Evolutionary conservation across 345 rosid species (phyloP).

Genomic region (Populus ilicifolia): DNA sequence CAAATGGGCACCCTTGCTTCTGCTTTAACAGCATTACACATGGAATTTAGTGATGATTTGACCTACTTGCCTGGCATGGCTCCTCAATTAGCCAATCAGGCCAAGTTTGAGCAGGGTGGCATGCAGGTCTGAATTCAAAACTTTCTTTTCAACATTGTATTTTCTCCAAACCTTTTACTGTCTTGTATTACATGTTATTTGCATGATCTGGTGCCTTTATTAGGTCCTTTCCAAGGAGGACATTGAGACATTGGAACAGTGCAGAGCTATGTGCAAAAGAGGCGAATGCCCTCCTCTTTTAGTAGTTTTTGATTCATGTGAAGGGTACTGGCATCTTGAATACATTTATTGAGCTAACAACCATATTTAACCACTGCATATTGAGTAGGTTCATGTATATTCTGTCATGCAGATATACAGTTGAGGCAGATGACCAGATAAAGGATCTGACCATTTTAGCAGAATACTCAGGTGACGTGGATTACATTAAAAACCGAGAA

Average conservation of each 20-base stretch:
- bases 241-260: conserved; percentile 60
- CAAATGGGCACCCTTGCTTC: conserved; percentile 84
- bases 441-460: conserved; percentile 82
- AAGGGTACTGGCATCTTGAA: conserved; percentile 54
- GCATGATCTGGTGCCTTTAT: neutral
- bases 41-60: conserved; percentile 65
- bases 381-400: conserved; percentile 9
- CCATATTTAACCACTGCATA: conserved; percentile 8
- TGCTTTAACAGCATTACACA: conserved; percentile 66
- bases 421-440: conserved; percentile 74
- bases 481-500: conserved; percentile 69
- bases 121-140: conserved; percentile 60
- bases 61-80: conserved; percentile 63
- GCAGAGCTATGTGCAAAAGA: conserved; percentile 65
- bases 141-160: neutral
- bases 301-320: conserved; percentile 78
- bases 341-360: conserved; percentile 6
- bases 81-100: conserved; percentile 70
- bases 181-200: neutral
- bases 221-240: conserved; percentile 81
- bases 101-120: conserved; percentile 71
- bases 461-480: conserved; percentile 92
- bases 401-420: conserved; percentile 63
- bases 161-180: neutral
- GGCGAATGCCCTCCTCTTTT: conserved; percentile 84